These are phyloP conservation scores for Malus orientalis DNA, from an alignment of 306 rosid genomes.

Conservation along the genomic window DNA sequence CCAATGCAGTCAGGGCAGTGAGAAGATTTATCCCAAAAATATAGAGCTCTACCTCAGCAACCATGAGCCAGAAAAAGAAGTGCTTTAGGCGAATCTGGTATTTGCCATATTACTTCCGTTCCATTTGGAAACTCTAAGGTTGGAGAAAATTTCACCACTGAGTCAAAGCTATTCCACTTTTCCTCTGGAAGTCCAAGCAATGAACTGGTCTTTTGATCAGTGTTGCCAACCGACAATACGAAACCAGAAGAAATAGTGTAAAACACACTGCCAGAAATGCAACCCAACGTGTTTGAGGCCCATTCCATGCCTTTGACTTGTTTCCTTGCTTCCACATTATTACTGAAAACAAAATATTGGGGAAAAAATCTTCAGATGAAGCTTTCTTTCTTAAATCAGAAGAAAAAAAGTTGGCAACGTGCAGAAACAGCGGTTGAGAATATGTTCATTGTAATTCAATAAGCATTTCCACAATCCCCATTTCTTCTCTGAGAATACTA, in stretches of 20 bases:
- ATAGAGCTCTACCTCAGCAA: constrained; percentile 58
- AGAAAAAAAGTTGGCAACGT: not conserved
- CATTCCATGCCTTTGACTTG: constrained; percentile 43
- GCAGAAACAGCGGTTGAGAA: not conserved
- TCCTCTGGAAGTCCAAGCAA: constrained; percentile 26
- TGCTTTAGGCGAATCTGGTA: constrained; percentile 72
- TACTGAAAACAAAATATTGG: constrained; percentile 27
- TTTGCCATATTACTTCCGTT: constrained; percentile 76
- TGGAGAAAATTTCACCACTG: constrained; percentile 49
- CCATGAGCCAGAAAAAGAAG: constrained; percentile 93
- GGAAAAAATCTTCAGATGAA: not conserved
- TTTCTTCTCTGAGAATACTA: not conserved
- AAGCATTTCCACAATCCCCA: not conserved
- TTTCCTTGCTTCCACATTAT: constrained; percentile 63
- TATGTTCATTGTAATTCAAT: not conserved
- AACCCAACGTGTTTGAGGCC: constrained; percentile 22
- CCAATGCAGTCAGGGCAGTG: constrained; percentile 69
- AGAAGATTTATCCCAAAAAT: constrained; percentile 78
- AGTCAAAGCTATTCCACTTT: constrained; percentile 54
- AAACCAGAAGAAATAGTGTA: constrained; percentile 32
- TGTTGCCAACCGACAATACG: constrained; percentile 16
- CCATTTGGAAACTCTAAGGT: constrained; percentile 52
- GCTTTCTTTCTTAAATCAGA: not conserved
- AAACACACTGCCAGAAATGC: constrained; percentile 29
- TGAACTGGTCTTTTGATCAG: constrained; percentile 17